Base-by-base conservation (phyloP, 495 filamentous ascomycete species). In the Beverwykella pulmonaria region DNA sequence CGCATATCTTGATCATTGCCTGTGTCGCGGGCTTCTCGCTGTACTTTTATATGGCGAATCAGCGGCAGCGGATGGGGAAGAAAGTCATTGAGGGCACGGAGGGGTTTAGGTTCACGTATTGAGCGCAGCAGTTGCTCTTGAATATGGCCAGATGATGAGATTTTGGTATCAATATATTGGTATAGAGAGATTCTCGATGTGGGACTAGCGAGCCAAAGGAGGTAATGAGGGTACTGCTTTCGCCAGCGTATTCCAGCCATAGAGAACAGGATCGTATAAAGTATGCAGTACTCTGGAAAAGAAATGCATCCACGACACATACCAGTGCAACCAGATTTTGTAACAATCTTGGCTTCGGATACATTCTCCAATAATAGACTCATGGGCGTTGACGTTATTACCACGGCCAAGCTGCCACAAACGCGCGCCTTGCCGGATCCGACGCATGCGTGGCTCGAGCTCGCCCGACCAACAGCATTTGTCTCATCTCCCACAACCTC, bases 1-100 rank as follows among this genome's bases (percentile, higher is more conserved):
- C 87, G 8, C 89, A 92, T 73, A 79, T 89, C 14, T 55, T 90
- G 53, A 87, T 92, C 67, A 87, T 92, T 55, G 76, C 49, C 0
- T 79, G 90, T 34, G 84, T 93, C 1, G 79, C 61, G 3, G 63
- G 75, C 0, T 90, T 92, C 66, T 83, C 88, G 0, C 30, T 82
- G 0, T 83, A 86, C 64, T 92, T 93, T 69, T 84, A 81, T 65
- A 73, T 75, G 15, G 80, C 81, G 29, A 92, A 92, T 75, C 76
- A 75, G 48, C 69, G 73, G 30, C 65, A 68, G 44, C n/a, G 53
- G 59, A 68, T 17, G 46, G 65, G 59, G 9, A 63, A 52, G 53
- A 63, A 68, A 53, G 53, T 68, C 29, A 68, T 68, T 53, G 65
- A 63, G 46, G 59, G 59, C 10, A 68, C 65, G n/a, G 59, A 63